Evolutionary conservation across 225 moss, liverwort and hornwort species (phyloP), one percentile per base, ranked within the genome.

Genomic region (Physcomitrium patens): DNA sequence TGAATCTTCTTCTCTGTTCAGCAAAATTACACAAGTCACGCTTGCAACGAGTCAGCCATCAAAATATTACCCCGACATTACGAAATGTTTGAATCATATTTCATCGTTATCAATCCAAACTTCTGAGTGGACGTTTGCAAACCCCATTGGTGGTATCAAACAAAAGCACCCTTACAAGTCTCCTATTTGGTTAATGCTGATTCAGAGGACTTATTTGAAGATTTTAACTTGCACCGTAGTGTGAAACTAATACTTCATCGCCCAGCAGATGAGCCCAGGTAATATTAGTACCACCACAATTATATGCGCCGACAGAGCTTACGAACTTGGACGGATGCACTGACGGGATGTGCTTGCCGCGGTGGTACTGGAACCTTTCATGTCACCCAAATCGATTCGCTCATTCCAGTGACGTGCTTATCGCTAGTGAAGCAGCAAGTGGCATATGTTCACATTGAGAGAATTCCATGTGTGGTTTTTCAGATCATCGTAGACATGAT

Each of bases 361-460:
- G 3, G 48, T 49, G 48, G 74, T 53, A n/a, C 55, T 47, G 46
- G 47, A 53, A 49, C 20, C 56, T 43, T 24, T 48, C 48, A 37
- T 59, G 65, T 72, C 50, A 56, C 70, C 54, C 22, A 15, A 18
- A 62, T 62, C n/a, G 31, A 50, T 61, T 72, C 49, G 61, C 48
- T 61, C 22, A 17, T 37, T 61, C 20, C 20, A 49, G 1, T 18
- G 48, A 55, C 69, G 62, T 54, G 71, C n/a, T 23, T 7, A 46
- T 75, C 65, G 69, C 65, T 49, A 50, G 63, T 43, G 64, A 65
- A 51, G 43, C 51, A 75, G 51, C 15, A 51, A 65, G 65, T 49
- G 48, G 31, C 31, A 37, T 37, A 13, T 49, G 48, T 43, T 52
- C 23, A 54, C 47, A 18, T 67, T 61, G n/a, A 18, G 65, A 72